Evolutionary conservation across 176 grass and related monocot species (phyloP), one percentile per base, ranked within the genome.

Genomic region (Rhynchospora tenuis): DNA sequence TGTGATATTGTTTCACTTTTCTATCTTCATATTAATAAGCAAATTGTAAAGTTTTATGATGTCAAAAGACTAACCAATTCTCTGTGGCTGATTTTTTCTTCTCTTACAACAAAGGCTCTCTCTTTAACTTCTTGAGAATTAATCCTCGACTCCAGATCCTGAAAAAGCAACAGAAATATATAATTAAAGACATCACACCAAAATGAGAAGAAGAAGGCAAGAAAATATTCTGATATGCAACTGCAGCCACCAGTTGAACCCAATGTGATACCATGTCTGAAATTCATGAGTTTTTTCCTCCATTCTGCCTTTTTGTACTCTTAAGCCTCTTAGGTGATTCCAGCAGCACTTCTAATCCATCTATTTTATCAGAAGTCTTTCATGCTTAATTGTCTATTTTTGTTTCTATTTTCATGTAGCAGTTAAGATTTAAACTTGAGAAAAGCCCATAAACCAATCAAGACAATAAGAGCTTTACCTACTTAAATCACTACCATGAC

Each of bases 131-230:
- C 89, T 75, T 93, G 76, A 77, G 56, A 55, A 83, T 31, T 84
- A 76, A 38, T 6, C 71, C 88, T 98, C 65, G 83, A 81, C 12
- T 89, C 87, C 79, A 83, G 76, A 88, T 93, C 89, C 96, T 98
- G 63, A 61, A 93, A 86, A 71, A 11, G 22, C 73, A 88, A 80
- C 42, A 83, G n/a, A 59, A 76, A 86, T 67, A 81, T 65, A 86
- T 66, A 33, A 88, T 54, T 46, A 19, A 65, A 75, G 80, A 9
- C 20, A 50, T 81, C 23, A 50, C 1, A 38, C 17, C 9, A 64
- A 28, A 83, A 71, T 0, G 50, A 61, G 59, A 66, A 65, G 52
- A 64, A 29, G 20, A 66, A 64, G 28, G 52, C 29, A 80, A 52
- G 10, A 23, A 75, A 51, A 55, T 72, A 74, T 74, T 89, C 4